phyloP scores from a whole-genome alignment of 2,329 filamentous ascomycete genomes.

The Penicillium sp. region DNA sequence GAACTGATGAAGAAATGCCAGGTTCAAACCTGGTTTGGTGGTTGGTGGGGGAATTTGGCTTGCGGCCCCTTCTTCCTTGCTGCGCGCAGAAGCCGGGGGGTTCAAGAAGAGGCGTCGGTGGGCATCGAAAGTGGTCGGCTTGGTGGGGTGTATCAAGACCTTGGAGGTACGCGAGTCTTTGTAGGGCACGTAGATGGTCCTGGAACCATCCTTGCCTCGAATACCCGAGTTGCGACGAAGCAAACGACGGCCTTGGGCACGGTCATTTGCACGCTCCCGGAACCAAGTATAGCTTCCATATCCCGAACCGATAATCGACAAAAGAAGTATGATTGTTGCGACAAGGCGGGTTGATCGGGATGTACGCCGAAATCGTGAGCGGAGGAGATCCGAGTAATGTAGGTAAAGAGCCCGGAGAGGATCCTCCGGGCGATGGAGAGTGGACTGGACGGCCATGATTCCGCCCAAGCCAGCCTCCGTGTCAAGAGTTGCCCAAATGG shows the following conservation, averaged over 20 bases:
- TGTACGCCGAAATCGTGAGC: constrained; percentile 53
- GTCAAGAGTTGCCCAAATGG: constrained; percentile 7
- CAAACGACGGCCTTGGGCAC: constrained; percentile 73
- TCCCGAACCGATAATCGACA: constrained; percentile 71
- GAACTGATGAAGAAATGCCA: constrained; percentile 95
- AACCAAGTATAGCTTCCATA: constrained; percentile 77
- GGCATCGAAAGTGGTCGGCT: constrained; percentile 90
- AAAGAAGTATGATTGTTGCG: constrained; percentile 66
- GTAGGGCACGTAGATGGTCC: constrained; percentile 93
- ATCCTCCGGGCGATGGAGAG: constrained; percentile 62
- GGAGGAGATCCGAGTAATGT: constrained; percentile 47
- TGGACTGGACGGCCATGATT: constrained; percentile 81
- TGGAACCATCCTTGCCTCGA: constrained; percentile 86
- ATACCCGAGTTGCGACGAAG: constrained; percentile 88
- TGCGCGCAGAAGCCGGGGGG: constrained; percentile 73
- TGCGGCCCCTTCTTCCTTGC: constrained; percentile 57
- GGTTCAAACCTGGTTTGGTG: constrained; percentile 87
- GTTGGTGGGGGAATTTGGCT: constrained; percentile 73
- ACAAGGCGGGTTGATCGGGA: constrained; percentile 67
- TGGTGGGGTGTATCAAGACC: constrained; percentile 84
- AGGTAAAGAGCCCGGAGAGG: constrained; percentile 57
- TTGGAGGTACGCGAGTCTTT: constrained; percentile 70
- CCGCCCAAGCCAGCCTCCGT: constrained; percentile 6
- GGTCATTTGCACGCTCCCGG: constrained; percentile 66
- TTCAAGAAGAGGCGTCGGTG: constrained; percentile 90